Percentiles rank a stretch among this genome's conserved stretches.
Evolutionary conservation across 2,329 filamentous ascomycete species (phyloP).

Genomic region (Emmonsiellopsis sp.): DNA sequence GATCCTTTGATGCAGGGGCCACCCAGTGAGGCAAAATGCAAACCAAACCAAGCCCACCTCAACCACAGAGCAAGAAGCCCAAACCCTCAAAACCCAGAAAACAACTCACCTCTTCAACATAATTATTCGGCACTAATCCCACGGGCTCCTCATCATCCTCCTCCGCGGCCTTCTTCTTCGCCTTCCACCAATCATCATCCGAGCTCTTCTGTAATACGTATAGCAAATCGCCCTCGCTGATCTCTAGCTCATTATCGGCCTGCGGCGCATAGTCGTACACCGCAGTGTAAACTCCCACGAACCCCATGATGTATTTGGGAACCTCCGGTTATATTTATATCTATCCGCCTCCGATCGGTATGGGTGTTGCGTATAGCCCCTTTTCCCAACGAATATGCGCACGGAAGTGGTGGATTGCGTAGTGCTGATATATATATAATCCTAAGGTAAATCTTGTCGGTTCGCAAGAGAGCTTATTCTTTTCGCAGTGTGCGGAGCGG

Average conservation of each 20-base stretch:
- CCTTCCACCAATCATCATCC: conserved; percentile 88
- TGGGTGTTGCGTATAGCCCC: background rate
- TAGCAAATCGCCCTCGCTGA: conserved; percentile 77
- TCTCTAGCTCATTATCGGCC: conserved; percentile 72
- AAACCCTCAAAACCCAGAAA: conserved; percentile 10
- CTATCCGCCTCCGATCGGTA: background rate
- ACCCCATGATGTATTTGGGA: conserved; percentile 57
- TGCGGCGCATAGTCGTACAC: conserved; percentile 89
- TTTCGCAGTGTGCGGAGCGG: no score
- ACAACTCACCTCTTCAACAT: conserved; percentile 73
- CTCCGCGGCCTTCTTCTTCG: conserved; percentile 74
- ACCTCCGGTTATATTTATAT: conserved; percentile 3
- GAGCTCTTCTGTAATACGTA: conserved; percentile 76
- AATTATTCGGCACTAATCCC: conserved; percentile 87
- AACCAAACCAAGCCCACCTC: background rate
- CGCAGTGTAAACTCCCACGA: conserved; percentile 82
- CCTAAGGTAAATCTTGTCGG: background rate
- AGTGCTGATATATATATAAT: no score
- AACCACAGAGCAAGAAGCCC: background rate
- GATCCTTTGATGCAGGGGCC: background rate
- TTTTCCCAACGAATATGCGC: background rate
- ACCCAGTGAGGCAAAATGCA: background rate
- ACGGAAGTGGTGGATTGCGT: background rate
- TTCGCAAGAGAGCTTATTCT: no score
- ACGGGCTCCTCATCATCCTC: conserved; percentile 87